Evolutionary conservation across 2,329 filamentous ascomycete genomes (phyloP).

Genomic region (Sclerotinia glacialis): DNA sequence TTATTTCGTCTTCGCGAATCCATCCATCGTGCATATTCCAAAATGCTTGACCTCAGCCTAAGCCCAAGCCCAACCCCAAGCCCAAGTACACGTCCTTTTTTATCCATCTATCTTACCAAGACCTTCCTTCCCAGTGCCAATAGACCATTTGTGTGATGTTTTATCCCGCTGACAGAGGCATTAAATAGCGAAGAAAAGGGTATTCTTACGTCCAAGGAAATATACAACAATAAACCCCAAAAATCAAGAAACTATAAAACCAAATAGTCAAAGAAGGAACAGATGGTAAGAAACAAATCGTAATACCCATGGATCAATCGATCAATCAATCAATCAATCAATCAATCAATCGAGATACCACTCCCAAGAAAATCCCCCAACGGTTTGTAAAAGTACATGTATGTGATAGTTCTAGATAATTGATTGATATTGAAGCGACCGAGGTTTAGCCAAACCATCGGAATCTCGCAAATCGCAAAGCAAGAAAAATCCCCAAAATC

Average conservation of each 20-base stretch:
- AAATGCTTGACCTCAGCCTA: slow-evolving; percentile 2
- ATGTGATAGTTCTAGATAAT: slow-evolving; percentile 4
- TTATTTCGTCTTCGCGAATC: not conserved
- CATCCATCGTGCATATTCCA: slow-evolving; percentile 2
- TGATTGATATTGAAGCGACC: slow-evolving; percentile 2
- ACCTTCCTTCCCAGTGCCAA: not conserved
- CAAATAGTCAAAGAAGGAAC: not conserved
- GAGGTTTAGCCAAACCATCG: slow-evolving; percentile 1
- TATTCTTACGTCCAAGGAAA: not conserved
- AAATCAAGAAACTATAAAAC: not conserved
- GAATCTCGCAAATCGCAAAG: not conserved
- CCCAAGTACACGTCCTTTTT: not conserved
- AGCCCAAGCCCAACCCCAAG: not conserved
- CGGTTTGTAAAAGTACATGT: slow-evolving; percentile 15
- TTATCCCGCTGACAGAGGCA: slow-evolving; percentile 1
- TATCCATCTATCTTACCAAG: slow-evolving; percentile 3
- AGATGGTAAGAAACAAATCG: not conserved
- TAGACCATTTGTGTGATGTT: not conserved
- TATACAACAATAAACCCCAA: not conserved
- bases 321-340: not conserved
- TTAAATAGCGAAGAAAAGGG: slow-evolving; percentile 3
- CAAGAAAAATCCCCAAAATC: too few species aligned
- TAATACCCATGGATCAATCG: not conserved
- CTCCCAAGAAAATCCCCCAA: not conserved
- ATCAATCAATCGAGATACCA: not conserved